phyloP scores from a whole-genome alignment of 306 rosid species.

The Arachis hypogaea region DNA sequence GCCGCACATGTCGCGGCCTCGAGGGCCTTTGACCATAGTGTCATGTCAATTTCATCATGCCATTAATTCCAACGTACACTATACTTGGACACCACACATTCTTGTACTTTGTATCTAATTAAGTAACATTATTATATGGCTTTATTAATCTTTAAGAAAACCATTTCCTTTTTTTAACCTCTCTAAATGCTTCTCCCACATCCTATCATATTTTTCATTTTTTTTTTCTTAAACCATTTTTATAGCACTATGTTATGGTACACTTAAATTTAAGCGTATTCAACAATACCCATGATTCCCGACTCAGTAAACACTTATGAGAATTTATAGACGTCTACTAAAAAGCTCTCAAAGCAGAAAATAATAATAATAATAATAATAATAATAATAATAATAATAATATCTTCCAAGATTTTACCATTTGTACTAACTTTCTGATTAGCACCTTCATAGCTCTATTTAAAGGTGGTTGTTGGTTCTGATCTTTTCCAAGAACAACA shows the following conservation, averaged over 20 bases:
- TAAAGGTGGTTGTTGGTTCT: constrained; percentile 47
- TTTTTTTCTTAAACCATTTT: no score
- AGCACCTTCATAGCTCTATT: constrained; percentile 36
- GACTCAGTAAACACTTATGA: no score
- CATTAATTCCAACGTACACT: constrained; percentile 1
- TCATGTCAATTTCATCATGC: neutral
- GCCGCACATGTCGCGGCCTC: constrained; percentile 30
- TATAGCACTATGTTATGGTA: no score
- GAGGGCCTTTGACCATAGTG: constrained; percentile 33
- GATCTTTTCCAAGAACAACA: constrained; percentile 37
- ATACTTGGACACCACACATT: constrained; percentile 25
- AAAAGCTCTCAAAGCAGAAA: no score
- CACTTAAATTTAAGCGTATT: no score
- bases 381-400: no score
- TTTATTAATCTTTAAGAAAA: constrained; percentile 31
- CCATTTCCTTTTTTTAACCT: constrained; percentile 39
- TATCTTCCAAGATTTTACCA: no score
- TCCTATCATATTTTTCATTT: neutral
- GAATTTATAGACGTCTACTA: no score
- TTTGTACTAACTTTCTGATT: neutral
- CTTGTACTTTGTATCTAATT: neutral
- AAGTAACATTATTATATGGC: neutral
- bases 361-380: no score
- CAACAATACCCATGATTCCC: no score
- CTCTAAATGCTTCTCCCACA: constrained; percentile 25